These are phyloP conservation scores for Seiridium unicorne DNA, from an alignment of 2,329 filamentous ascomycete species.

Conservation along the genomic window DNA sequence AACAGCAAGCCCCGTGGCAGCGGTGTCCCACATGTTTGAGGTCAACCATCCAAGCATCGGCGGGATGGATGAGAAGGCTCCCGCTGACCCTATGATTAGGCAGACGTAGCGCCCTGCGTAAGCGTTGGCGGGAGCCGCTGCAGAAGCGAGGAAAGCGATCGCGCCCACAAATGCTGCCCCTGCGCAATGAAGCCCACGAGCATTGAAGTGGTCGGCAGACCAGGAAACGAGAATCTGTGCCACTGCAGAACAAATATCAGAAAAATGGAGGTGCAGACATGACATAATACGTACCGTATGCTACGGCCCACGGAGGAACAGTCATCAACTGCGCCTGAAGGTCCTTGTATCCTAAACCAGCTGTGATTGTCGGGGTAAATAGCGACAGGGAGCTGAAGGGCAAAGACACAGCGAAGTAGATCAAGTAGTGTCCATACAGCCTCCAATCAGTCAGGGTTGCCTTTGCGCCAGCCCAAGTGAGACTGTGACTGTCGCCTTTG, in stretches of 20 bases:
- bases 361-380: constrained; percentile 60
- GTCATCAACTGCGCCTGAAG: constrained; percentile 61
- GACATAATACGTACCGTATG: constrained; percentile 24
- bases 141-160: constrained; percentile 58
- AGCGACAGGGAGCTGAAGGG: constrained; percentile 33
- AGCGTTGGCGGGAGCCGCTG: constrained; percentile 57
- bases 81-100: constrained; percentile 65
- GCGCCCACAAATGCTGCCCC: constrained; percentile 42
- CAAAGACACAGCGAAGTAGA: constrained; percentile 39
- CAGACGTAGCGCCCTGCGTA: constrained; percentile 66
- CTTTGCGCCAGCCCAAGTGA: constrained; percentile 68
- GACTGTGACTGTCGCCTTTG: constrained; percentile 58
- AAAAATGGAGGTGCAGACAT: not conserved
- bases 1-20: constrained; percentile 65
- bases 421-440: constrained; percentile 65
- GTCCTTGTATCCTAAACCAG: constrained; percentile 30
- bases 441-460: constrained; percentile 64
- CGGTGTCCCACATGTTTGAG: constrained; percentile 65
- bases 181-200: constrained; percentile 44
- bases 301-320: constrained; percentile 65
- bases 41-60: constrained; percentile 70
- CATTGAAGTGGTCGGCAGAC: constrained; percentile 63
- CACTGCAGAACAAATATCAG: constrained; percentile 15
- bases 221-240: constrained; percentile 45
- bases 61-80: constrained; percentile 68